Percentiles rank a stretch among this genome's conserved stretches.
Conservation (phyloP, 345 rosid species). For the Adansonia digitata region DNA sequence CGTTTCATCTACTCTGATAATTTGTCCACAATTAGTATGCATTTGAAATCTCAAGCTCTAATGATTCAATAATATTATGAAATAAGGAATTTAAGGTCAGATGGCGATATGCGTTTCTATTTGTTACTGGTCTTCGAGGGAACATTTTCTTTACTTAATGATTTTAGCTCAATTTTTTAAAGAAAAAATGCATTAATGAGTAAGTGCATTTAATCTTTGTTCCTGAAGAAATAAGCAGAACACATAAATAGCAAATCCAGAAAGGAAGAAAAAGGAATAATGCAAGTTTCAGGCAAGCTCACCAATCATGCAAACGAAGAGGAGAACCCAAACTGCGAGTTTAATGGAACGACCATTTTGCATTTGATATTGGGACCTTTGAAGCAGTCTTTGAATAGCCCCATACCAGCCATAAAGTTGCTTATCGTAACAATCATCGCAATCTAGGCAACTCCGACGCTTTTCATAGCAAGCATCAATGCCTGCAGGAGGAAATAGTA, state of each 20-base stretch:
- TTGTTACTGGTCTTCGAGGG: not conserved
- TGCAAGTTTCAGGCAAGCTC: constrained; percentile 18
- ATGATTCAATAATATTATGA: not conserved
- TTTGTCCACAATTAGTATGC: not conserved
- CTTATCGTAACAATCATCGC: constrained; percentile 65
- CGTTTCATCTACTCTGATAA: not conserved
- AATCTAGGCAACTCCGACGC: constrained; percentile 59
- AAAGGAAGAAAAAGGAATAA: not conserved
- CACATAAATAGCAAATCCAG: not conserved
- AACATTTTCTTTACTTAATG: not conserved
- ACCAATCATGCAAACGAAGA: constrained; percentile 66
- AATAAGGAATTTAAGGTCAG: not conserved
- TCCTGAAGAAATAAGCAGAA: not conserved
- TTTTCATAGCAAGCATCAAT: constrained; percentile 52
- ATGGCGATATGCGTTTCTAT: not conserved
- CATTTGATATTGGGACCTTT: constrained; percentile 75
- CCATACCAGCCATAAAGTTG: constrained; percentile 89
- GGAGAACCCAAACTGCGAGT: constrained; percentile 39
- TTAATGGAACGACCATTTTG: constrained; percentile 56
- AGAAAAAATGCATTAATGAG: not conserved
- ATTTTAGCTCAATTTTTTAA: not conserved
- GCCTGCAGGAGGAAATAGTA: constrained; percentile 28
- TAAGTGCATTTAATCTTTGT: not conserved
- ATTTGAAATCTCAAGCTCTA: not conserved
- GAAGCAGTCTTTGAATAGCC: constrained; percentile 70